Base-by-base conservation (phyloP, 169 alveolate genomes). In the Plasmodium coatneyi region DNA sequence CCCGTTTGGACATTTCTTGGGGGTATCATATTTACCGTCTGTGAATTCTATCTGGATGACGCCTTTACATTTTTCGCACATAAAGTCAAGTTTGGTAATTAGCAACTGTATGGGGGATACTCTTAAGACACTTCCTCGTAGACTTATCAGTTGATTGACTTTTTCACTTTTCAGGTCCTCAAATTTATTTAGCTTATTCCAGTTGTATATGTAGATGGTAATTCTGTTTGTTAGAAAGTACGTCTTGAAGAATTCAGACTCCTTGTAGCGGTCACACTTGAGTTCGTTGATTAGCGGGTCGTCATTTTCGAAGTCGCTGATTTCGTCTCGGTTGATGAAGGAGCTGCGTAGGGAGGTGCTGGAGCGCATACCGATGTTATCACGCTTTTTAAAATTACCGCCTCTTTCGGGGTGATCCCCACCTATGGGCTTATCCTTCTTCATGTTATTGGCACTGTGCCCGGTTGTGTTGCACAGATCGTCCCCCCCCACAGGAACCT, bases 41-140 rank as follows among this genome's bases (percentile, higher is more conserved):
- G 71, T 43, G 43, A 89, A 89, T 66, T 89, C 94, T 14, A 89
- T 12, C 25, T 78, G 71, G 36, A 89, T 46, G 7, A 89, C 80
- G 19, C 46, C 34, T 89, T 79, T 79, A 34, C 94, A 89, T 89
- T 80, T 89, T 22, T 79, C 94, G 66, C 94, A 89, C 1, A 89
- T n/a, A 80, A 89, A 89, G n/a, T 89, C 79, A 0, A 89, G 36
- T 30, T 66, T 89, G 10, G 91, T 89, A 25, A 89, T 89, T 56
- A 89, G 82, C 7, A 89, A 25, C 7, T 89, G 89, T 12, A 89
- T 39, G n/a, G 94, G 94, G 32, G 94, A 89, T 43, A 89, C 78
- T 89, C 94, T 89, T 43, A 89, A 66, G 12, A 89, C 66, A 22
- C 94, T 80, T n/a, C 94, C 94, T 80, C 94, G 81, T 14, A 89